Conservation (phyloP, 2,329 filamentous ascomycete species). For the Ophiostoma ips region DNA sequence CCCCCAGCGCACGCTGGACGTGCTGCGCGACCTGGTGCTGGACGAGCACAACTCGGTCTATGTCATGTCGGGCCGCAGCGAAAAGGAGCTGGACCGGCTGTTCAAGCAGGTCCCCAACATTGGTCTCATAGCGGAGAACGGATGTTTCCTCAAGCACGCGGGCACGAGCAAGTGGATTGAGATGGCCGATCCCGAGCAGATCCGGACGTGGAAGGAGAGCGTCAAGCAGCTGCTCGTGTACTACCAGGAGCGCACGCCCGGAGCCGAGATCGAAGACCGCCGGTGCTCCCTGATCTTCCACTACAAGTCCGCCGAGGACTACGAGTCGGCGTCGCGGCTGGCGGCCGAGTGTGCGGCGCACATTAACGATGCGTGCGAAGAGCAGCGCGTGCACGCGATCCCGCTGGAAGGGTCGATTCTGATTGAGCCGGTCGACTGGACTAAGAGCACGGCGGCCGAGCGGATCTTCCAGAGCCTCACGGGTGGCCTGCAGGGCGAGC, state of each 20-base stretch:
- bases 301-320: conserved; percentile 70
- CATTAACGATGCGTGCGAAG: conserved; percentile 85
- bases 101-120: conserved; percentile 74
- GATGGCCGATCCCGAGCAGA: conserved; percentile 58
- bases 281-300: conserved; percentile 86
- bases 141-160: conserved; percentile 71
- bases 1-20: conserved; percentile 68
- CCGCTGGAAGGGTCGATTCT: conserved; percentile 67
- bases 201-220: conserved; percentile 67
- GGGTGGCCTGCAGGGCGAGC: conserved; percentile 20
- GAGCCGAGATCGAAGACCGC: conserved; percentile 78
- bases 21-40: conserved; percentile 65
- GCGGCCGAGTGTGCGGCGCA: conserved; percentile 85
- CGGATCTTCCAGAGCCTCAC: conserved; percentile 50
- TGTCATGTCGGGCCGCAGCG: conserved; percentile 80
- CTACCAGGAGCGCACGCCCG: conserved; percentile 79
- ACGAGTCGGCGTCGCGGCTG: conserved; percentile 58
- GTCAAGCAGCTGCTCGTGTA: conserved; percentile 76
- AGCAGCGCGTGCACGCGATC: conserved; percentile 70
- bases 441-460: conserved; percentile 71
- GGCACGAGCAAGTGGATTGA: conserved; percentile 58
- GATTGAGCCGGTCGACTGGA: conserved; percentile 75
- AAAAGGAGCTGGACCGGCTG: conserved; percentile 74
- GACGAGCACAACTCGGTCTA: conserved; percentile 79
- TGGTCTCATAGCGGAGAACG: conserved; percentile 88